Evolutionary conservation across 345 rosid genomes (phyloP), one percentile per base, ranked within the genome.

Genomic region (Euphorbia peplus): DNA sequence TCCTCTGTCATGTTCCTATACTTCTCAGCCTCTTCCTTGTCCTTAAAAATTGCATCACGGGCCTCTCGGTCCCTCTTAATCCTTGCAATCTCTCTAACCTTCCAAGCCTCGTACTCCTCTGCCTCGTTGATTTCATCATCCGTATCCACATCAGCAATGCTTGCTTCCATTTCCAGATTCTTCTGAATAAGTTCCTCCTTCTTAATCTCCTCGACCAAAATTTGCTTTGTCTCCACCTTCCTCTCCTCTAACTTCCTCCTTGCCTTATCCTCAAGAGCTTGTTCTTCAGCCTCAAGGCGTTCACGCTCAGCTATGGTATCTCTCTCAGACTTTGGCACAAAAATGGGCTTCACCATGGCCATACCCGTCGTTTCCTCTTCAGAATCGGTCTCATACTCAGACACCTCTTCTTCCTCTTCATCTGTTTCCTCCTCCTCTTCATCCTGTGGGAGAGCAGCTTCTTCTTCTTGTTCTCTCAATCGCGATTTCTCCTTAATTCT

Each of bases 1-100:
- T 87, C 90, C 74, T 87, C 96, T 5, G 96, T 89, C 96, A 89
- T 89, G 64, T 82, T 84, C 75, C 96, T 83, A 60, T 87, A 77
- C 79, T 68, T 87, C 87, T 89, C 96, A 50, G 84, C 68, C 70
- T 89, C 96, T 72, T 89, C 96, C 82, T 73, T 89, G 74, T 79
- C 90, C 86, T 83, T 87, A 67, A 86, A 19, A 86, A 87, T 85
- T 51, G 90, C 85, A 64, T 89, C 92, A 61, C 78, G 77, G 46
- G 73, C 82, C 63, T 87, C 96, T 55, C 96, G 74, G 48, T 87
- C 96, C 66, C 82, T 81, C 83, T 87, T 87, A 68, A 87, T 87
- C 80, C 91, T 86, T 4, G 81, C 87, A 5, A 89, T 89, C 84
- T 87, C 96, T 73, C 96, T 80, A n/a, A 85, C 83, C 81, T 89